Evolutionary conservation across 108 stramenopile genomes (phyloP).

Genomic region (Nannochloropsis salina): DNA sequence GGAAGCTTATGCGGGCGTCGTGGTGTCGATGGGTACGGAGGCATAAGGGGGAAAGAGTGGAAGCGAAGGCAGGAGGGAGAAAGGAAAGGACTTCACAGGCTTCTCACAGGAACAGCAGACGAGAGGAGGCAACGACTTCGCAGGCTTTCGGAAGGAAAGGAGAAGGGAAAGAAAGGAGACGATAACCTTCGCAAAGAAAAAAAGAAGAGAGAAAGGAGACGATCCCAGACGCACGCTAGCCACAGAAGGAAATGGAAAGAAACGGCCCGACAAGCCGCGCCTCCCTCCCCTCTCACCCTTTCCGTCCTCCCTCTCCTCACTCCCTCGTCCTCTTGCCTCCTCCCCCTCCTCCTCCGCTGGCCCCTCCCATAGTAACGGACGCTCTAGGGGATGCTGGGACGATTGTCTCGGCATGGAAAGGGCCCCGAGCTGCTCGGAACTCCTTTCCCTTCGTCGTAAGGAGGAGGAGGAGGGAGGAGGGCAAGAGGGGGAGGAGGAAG

Average conservation of each 20-base stretch:
- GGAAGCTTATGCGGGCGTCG: too few species aligned
- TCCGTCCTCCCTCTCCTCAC: neutral
- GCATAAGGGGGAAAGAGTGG: too few species aligned
- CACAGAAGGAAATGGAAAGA: neutral
- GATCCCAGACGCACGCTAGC: neutral
- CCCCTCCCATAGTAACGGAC: neutral
- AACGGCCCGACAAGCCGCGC: neutral
- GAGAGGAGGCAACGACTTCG: too few species aligned
- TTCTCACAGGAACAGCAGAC: too few species aligned
- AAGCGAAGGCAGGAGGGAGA: neutral
- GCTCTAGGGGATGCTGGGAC: neutral
- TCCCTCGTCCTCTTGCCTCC: too few species aligned
- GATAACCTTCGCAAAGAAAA: too few species aligned
- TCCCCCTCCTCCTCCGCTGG: too few species aligned
- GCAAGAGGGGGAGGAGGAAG: neutral
- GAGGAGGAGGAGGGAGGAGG: neutral
- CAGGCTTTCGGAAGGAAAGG: too few species aligned
- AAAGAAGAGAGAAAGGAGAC: too few species aligned
- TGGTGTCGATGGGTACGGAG: too few species aligned
- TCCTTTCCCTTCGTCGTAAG: neutral
- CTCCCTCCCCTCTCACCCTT: neutral
- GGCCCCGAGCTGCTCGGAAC: neutral
- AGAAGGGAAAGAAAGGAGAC: too few species aligned
- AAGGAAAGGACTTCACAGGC: neutral
- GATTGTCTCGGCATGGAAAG: neutral